phyloP scores from a whole-genome alignment of 2,329 filamentous ascomycete genomes.

The Chrysoporthe cubensis region DNA sequence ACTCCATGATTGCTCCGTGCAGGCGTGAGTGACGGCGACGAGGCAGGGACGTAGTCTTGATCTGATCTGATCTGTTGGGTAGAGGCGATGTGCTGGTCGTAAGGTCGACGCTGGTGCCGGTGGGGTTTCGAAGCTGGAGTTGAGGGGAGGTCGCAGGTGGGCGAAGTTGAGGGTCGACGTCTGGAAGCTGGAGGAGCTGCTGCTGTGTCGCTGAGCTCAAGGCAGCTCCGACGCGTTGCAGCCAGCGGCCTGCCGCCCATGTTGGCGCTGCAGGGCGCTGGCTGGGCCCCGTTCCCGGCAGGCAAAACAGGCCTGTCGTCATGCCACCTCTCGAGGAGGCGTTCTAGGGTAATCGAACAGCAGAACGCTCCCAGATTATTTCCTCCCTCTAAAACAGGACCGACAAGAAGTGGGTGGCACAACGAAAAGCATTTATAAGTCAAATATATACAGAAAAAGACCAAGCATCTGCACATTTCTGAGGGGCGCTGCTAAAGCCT shows the following conservation, averaged over 20 bases:
- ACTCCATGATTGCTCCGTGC: slow-evolving; percentile 57
- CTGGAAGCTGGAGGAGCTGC: slow-evolving; percentile 1
- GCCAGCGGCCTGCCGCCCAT: not conserved
- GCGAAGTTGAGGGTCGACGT: slow-evolving; percentile 1
- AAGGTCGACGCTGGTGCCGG: not conserved
- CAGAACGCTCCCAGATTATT: not conserved
- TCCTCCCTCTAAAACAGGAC: no score
- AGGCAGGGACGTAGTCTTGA: not conserved
- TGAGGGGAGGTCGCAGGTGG: not conserved
- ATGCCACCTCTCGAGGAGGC: not conserved
- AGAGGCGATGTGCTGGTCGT: not conserved
- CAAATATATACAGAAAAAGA: no score
- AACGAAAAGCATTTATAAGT: no score
- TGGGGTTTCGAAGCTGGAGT: not conserved
- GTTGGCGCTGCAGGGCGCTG: not conserved
- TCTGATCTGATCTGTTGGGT: not conserved
- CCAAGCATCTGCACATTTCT: no score
- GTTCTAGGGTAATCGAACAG: not conserved
- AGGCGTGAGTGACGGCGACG: not conserved
- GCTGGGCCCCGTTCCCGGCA: slow-evolving; percentile 21
- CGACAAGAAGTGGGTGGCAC: no score
- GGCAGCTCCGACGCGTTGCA: slow-evolving; percentile 52
- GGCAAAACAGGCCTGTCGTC: slow-evolving; percentile 15
- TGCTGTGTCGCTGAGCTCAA: slow-evolving; percentile 41
- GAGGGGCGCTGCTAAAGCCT: no score